A percentile compares a stretch with the other conserved stretches of the same genome.
These are phyloP conservation scores for Trypanosoma vivax DNA, from an alignment of 208 protist species.

Conservation along the genomic window DNA sequence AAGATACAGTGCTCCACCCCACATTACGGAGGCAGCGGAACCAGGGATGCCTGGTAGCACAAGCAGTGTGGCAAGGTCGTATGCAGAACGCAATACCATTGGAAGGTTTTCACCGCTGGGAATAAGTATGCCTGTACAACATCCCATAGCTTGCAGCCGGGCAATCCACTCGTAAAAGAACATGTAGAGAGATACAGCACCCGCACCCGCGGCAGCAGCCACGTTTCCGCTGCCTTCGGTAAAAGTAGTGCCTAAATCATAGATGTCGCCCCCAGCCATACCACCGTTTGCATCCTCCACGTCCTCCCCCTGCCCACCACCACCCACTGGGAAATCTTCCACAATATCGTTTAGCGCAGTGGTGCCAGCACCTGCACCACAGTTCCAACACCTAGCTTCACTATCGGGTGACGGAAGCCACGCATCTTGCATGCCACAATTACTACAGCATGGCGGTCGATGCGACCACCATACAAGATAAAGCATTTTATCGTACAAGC, in stretches of 20 bases:
- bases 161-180: slow-evolving; percentile 72
- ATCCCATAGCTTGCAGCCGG: slow-evolving; percentile 20
- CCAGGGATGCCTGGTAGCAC: slow-evolving; percentile 30
- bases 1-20: slow-evolving; percentile 53
- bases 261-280: slow-evolving; percentile 5
- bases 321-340: slow-evolving; percentile 24
- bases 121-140: slow-evolving; percentile 23
- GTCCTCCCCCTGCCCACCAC: slow-evolving; percentile 22
- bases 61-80: slow-evolving; percentile 44
- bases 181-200: slow-evolving; percentile 36
- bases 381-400: slow-evolving; percentile 62
- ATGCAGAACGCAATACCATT: slow-evolving; percentile 59
- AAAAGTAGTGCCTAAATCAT: not conserved
- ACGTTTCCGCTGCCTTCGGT: slow-evolving; percentile 1
- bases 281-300: slow-evolving; percentile 20
- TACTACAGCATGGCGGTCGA: slow-evolving; percentile 38
- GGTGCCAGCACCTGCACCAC: slow-evolving; percentile 44
- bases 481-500: slow-evolving; percentile 71
- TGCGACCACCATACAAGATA: slow-evolving; percentile 82
- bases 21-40: slow-evolving; percentile 20
- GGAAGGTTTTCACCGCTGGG: slow-evolving; percentile 44
- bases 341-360: slow-evolving; percentile 55
- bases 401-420: slow-evolving; percentile 60
- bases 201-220: slow-evolving; percentile 4
- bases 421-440: slow-evolving; percentile 64